phyloP scores from a whole-genome alignment of 352 stramenopile species.

The Pythium apleroticum region DNA sequence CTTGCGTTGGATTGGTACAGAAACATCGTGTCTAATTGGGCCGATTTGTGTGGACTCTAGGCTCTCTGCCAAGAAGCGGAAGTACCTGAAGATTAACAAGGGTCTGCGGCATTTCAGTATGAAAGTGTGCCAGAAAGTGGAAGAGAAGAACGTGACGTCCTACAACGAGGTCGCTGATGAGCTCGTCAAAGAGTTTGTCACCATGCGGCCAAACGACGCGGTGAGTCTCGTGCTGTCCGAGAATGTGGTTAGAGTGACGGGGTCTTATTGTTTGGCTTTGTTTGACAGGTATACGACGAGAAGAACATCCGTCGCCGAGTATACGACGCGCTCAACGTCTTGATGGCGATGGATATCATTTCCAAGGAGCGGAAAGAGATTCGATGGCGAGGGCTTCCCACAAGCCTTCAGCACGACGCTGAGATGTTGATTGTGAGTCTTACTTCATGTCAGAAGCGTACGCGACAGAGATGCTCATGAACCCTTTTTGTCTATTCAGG shows the following conservation, averaged over 20 bases:
- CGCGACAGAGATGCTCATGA: background rate
- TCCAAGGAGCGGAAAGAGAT: constrained; percentile 96
- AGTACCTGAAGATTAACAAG: constrained; percentile 89
- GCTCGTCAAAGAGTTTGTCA: constrained; percentile 88
- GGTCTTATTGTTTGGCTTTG: background rate
- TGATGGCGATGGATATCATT: constrained; percentile 99
- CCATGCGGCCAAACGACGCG: constrained; percentile 78
- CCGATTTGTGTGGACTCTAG: constrained; percentile 20
- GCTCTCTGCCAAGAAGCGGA: constrained; percentile 70
- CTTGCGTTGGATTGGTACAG: background rate
- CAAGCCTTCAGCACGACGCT: constrained; percentile 84
- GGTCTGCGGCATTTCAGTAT: constrained; percentile 94
- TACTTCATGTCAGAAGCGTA: background rate
- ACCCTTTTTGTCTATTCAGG: constrained; percentile 27
- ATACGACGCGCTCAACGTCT: constrained; percentile 97
- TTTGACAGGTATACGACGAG: constrained; percentile 83
- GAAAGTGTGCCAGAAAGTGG: constrained; percentile 96
- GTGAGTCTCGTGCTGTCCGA: constrained; percentile 23
- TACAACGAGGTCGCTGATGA: constrained; percentile 97
- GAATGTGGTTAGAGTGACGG: background rate
- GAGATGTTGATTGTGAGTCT: constrained; percentile 75
- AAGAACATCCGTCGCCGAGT: constrained; percentile 96
- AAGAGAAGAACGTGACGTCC: constrained; percentile 94
- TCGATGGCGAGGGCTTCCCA: constrained; percentile 79
- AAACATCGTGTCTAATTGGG: background rate